A percentile compares a stretch with the other conserved stretches of the same genome.
Conservation (phyloP, 495 filamentous ascomycete species). For the Neohortaea acidophila region DNA sequence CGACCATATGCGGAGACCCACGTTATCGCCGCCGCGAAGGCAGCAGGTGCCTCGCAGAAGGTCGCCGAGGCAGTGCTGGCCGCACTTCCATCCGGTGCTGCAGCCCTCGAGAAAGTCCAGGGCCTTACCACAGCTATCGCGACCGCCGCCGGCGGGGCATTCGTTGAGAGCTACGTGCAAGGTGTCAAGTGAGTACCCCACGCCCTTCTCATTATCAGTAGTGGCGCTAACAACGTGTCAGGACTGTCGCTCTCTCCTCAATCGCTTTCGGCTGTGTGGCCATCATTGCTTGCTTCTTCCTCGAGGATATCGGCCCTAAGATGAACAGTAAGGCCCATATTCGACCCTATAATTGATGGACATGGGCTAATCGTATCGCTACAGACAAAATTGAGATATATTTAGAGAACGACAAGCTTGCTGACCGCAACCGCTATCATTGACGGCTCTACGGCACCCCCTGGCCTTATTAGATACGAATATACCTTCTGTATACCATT, state of each 20-base stretch:
- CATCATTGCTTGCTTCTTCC: slow-evolving; percentile 4
- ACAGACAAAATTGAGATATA: slow-evolving; percentile 25
- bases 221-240: slow-evolving; percentile 1
- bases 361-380: slow-evolving; percentile 17
- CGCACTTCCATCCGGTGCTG: slow-evolving; percentile 15
- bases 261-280: slow-evolving; percentile 18
- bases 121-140: slow-evolving; percentile 13
- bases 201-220: slow-evolving; percentile 15
- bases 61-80: slow-evolving; percentile 5
- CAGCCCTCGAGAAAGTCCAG: slow-evolving; percentile 12
- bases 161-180: slow-evolving; percentile 13
- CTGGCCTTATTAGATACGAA: too few species aligned
- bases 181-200: slow-evolving; percentile 4
- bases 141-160: slow-evolving; percentile 12
- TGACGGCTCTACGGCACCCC: slow-evolving; percentile 2
- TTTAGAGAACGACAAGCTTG: slow-evolving; percentile 23
- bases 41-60: slow-evolving; percentile 11
- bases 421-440: slow-evolving; percentile 23
- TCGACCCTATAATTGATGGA: neutral
- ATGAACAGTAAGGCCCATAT: too few species aligned
- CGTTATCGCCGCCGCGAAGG: slow-evolving; percentile 16
- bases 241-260: slow-evolving; percentile 3
- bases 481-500: too few species aligned
- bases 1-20: slow-evolving; percentile 4
- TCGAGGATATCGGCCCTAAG: slow-evolving; percentile 1